These are phyloP conservation scores for Austroboletus festivus DNA, from an alignment of 768 basidiomycete genomes.

Conservation along the genomic window DNA sequence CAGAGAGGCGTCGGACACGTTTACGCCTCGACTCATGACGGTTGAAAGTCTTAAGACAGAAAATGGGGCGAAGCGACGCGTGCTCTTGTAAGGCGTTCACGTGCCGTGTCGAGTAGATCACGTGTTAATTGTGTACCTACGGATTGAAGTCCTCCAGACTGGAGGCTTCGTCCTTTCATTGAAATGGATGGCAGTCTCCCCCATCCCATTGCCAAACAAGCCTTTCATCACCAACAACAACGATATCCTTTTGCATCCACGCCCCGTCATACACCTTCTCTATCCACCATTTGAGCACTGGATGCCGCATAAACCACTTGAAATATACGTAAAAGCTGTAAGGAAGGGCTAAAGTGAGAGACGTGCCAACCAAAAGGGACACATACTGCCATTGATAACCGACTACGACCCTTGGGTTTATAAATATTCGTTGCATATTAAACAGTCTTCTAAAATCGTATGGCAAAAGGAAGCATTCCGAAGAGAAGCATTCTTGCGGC, in stretches of 20 bases:
- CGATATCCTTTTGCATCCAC: conserved; percentile 35
- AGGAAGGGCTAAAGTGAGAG: conserved; percentile 8
- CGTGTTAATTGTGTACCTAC: too few species aligned
- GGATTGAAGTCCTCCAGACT: too few species aligned
- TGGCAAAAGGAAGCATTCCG: conserved; percentile 40
- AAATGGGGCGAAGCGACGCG: too few species aligned
- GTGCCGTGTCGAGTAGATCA: too few species aligned
- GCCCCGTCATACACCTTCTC: conserved; percentile 35
- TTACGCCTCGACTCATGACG: too few species aligned
- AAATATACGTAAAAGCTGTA: conserved; percentile 29
- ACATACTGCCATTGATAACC: conserved; percentile 32
- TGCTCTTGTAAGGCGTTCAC: too few species aligned
- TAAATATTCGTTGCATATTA: conserved; percentile 34
- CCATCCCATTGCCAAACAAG: conserved; percentile 22
- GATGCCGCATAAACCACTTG: conserved; percentile 39
- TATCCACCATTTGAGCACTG: conserved; percentile 41
- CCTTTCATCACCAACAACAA: conserved; percentile 35
- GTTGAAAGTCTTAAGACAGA: too few species aligned
- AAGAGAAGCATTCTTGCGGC: conserved; percentile 21
- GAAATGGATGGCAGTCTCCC: conserved; percentile 23
- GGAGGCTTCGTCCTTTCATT: too few species aligned
- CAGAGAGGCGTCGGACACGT: too few species aligned
- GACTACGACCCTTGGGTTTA: conserved; percentile 40
- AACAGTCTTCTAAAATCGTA: conserved; percentile 42
- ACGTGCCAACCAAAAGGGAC: too few species aligned